Evolutionary conservation across 768 basidiomycete species (phyloP), one percentile per base, ranked within the genome.

Genomic region (Lactarius deliciosus): DNA sequence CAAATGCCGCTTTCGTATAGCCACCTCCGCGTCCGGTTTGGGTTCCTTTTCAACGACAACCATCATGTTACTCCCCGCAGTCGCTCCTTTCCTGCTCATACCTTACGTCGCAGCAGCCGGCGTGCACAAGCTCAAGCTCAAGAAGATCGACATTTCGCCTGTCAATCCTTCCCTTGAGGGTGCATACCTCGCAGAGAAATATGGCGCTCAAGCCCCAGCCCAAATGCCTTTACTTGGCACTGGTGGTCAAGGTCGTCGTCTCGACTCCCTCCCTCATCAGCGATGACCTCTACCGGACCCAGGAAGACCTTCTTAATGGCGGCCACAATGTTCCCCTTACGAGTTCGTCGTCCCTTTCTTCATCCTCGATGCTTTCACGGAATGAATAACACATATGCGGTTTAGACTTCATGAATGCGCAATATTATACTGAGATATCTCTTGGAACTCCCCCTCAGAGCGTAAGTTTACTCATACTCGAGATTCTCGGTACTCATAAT

Each of bases 331-430:
- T 98, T 61, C 96, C 97, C 69, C 82, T 99, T 55, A 89, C 83
- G 73, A 97, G 96, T 96, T 73, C 69, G 92, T 71, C 7, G 38
- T 55, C 28, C 38, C 32, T n/a, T 53, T 50, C 45, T 11, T 64
- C 58, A 38, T 53, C 16, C 47, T 7, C 20, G 20, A 34, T 25
- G 5, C 34, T n/a, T 58, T 32, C 43, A 15, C 45, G n/a, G 32
- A 60, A 43, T 58, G 32, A 60, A 43, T 58, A 58, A 66, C 56
- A 68, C 47, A 70, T 64, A 57, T 56, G 69, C 63, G 54, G 62
- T 25, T 20, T 64, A 97, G 96, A 98, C 82, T 98, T 93, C 80
- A 87, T 96, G 88, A 98, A 98, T 76, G 96, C 97, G 41, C 96
- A 99, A 77, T 98, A 99, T 79, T 99, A 85, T 75, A 84, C 94